Conservation (phyloP, 306 rosid genomes). For the Astragalus membranaceus region DNA sequence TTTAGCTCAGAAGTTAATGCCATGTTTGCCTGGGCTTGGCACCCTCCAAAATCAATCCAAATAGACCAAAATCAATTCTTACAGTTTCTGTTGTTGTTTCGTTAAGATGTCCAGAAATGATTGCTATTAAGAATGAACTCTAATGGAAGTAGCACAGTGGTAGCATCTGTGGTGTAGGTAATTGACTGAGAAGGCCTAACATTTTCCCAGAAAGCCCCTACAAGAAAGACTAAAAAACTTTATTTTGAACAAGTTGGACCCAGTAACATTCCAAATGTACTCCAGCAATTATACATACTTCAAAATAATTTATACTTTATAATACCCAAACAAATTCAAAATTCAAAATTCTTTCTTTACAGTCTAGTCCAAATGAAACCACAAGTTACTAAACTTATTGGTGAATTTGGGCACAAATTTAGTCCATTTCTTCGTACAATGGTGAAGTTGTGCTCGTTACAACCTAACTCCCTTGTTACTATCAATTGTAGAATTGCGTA, state of each 20-base stretch:
- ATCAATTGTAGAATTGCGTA: too few species aligned
- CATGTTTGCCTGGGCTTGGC: slow-evolving; percentile 9
- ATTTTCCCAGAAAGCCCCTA: not conserved
- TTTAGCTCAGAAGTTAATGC: not conserved
- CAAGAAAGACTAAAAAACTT: not conserved
- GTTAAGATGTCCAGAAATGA: not conserved
- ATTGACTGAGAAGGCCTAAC: not conserved
- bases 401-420: too few species aligned
- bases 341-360: not conserved
- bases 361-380: not conserved
- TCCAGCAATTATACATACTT: not conserved
- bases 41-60: not conserved
- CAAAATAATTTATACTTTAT: not conserved
- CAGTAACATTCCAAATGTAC: not conserved
- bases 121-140: not conserved
- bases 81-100: not conserved
- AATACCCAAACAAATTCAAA: not conserved
- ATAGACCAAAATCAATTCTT: not conserved
- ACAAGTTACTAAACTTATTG: not conserved
- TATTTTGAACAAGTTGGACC: not conserved
- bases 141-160: not conserved
- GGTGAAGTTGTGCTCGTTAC: too few species aligned
- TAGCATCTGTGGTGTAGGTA: not conserved
- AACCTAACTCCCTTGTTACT: too few species aligned
- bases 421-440: too few species aligned